Evolutionary conservation across 495 filamentous ascomycete genomes (phyloP).

Genomic region (Neurospora cerealis): DNA sequence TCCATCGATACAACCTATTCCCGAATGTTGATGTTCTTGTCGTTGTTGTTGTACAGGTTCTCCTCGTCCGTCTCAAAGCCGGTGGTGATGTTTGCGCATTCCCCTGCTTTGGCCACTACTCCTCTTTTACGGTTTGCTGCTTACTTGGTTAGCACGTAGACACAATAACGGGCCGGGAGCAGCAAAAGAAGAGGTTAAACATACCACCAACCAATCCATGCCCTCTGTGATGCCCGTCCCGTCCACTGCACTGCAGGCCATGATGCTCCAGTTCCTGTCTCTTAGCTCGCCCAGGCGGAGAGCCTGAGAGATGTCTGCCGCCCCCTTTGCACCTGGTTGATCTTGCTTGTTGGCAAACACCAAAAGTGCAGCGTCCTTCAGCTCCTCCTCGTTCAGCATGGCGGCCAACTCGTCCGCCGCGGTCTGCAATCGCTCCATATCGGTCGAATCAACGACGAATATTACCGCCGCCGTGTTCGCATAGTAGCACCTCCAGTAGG

Average conservation of each 20-base stretch:
- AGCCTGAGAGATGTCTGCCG: conserved; percentile 91
- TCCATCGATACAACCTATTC: neutral
- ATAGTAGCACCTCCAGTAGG: conserved; percentile 99
- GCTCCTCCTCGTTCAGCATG: conserved; percentile 95
- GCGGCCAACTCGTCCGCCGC: conserved; percentile 86
- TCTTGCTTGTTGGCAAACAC: conserved; percentile 99
- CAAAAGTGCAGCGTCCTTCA: conserved; percentile 81
- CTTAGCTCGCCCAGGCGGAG: conserved; percentile 79
- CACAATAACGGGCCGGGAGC: neutral
- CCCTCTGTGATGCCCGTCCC: conserved; percentile 89
- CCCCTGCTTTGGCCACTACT: conserved; percentile 16
- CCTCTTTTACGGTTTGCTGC: conserved; percentile 41
- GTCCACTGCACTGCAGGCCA: conserved; percentile 92
- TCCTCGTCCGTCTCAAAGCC: conserved; percentile 1
- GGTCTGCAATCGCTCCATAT: conserved; percentile 87
- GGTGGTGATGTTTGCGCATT: neutral
- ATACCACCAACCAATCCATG: conserved; percentile 98
- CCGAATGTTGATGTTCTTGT: conserved; percentile 10
- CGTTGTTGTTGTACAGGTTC: conserved; percentile 18
- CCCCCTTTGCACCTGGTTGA: conserved; percentile 92
- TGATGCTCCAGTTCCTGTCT: conserved; percentile 98
- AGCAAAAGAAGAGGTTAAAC: conserved; percentile 25
- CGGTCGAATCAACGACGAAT: conserved; percentile 95
- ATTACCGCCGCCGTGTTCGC: conserved; percentile 98
- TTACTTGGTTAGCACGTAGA: conserved; percentile 10